These are phyloP conservation scores for Phoma sp. DNA, from an alignment of 2,329 filamentous ascomycete genomes.

Conservation along the genomic window DNA sequence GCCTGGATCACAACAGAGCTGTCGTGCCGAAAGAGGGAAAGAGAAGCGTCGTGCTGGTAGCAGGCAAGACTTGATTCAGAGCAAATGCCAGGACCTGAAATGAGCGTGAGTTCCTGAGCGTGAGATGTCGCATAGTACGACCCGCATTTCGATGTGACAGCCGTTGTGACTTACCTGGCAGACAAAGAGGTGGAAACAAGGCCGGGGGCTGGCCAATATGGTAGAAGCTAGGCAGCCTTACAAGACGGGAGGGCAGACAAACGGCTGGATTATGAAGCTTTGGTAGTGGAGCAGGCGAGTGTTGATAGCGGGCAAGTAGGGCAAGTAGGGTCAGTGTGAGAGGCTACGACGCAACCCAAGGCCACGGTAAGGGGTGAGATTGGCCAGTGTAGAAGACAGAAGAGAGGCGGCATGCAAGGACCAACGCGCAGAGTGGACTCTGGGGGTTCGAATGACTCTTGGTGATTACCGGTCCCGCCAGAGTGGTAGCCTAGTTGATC, in stretches of 20 bases:
- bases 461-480: constrained; percentile 43
- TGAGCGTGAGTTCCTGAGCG: constrained; percentile 42
- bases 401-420: constrained; percentile 40
- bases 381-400: constrained; percentile 28
- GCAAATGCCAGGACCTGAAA: constrained; percentile 45
- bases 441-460: constrained; percentile 38
- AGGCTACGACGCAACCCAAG: constrained; percentile 32
- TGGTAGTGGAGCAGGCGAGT: constrained; percentile 36
- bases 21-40: constrained; percentile 41
- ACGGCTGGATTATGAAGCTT: constrained; percentile 33
- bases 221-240: constrained; percentile 37
- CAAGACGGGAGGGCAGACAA: constrained; percentile 29
- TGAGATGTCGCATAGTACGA: constrained; percentile 41
- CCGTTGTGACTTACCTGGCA: constrained; percentile 44
- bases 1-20: constrained; percentile 37
- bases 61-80: constrained; percentile 44
- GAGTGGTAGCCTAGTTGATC: constrained; percentile 41
- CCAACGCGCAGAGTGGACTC: constrained; percentile 33
- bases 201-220: constrained; percentile 33
- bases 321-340: constrained; percentile 21
- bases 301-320: constrained; percentile 31
- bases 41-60: constrained; percentile 32
- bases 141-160: constrained; percentile 42
- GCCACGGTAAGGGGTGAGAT: constrained; percentile 35
- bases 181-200: constrained; percentile 47